A percentile compares a stretch with the other conserved stretches of the same genome.
Evolutionary conservation across 2,329 filamentous ascomycete species (phyloP).

Genomic region (Sordariomycetes sp.): DNA sequence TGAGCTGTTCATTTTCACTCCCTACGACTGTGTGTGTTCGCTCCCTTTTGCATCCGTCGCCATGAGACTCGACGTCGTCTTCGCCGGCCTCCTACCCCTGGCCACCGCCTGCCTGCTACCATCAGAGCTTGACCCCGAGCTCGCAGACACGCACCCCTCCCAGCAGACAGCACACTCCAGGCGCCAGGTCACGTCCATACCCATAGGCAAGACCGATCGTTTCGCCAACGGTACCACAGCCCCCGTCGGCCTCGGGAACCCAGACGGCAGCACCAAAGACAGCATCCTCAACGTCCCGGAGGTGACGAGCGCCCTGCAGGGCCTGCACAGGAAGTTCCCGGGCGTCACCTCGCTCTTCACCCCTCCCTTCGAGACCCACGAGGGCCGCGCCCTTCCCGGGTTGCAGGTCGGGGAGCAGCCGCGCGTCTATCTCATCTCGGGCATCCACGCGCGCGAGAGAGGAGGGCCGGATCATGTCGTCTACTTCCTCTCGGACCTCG

Average conservation of each 20-base stretch:
- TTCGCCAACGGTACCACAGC: slow-evolving; percentile 27
- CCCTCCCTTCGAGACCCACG: slow-evolving; percentile 32
- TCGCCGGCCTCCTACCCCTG: no score
- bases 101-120: no score
- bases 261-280: no score
- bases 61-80: no score
- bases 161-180: neutral
- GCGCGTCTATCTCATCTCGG: slow-evolving; percentile 42
- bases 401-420: slow-evolving; percentile 34
- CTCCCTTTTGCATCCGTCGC: no score
- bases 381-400: slow-evolving; percentile 29
- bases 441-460: slow-evolving; percentile 48
- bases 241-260: slow-evolving; percentile 16
- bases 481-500: slow-evolving; percentile 48
- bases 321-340: slow-evolving; percentile 26
- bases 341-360: slow-evolving; percentile 28
- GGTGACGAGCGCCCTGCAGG: slow-evolving; percentile 31
- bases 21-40: no score
- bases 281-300: slow-evolving; percentile 37
- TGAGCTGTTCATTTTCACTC: no score
- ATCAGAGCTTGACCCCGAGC: no score
- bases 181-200: slow-evolving; percentile 3
- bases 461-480: slow-evolving; percentile 46
- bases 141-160: neutral
- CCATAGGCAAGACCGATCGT: slow-evolving; percentile 32